Base-by-base conservation (phyloP, 805 yeast genomes). In the Sugiyamaella lignohabitans region DNA sequence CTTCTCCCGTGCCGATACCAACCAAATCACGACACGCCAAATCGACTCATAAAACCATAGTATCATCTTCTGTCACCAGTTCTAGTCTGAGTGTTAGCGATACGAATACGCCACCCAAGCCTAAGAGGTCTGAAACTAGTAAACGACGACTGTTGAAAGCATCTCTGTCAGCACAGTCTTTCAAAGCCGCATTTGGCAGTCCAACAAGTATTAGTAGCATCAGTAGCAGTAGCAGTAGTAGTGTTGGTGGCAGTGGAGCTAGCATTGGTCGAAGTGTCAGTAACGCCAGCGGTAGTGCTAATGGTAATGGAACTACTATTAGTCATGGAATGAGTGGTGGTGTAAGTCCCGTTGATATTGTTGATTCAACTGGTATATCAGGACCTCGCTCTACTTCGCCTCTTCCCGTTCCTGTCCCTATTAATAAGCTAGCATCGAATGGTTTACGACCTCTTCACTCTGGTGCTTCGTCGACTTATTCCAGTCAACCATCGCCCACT, bases 121-220 rank as follows among this genome's bases (percentile, higher is more conserved):
- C 5, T 5, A 10, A 35, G 17, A 35, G 21, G 17, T n/a, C 11
- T 35, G 38, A 19, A 11, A 16, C 27, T n/a, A 14, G 40, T 34
- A 42, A 42, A 19, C 38, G 45, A 34, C n/a, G 21, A 8, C 14
- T 40, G 17, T 32, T 48, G 19, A 38, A 43, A 18, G 36, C 41
- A 16, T 45, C 52, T 18, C n/a, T 48, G 19, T 45, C 49, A 5
- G 36, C 48, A 6, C 46, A 40, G 14, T 48, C 52, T 34, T 48
- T 48, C 36, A 43, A 43, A 20, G 38, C 49, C 17, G 38, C 20
- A 27, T 27, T 27, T 27, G 32, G 32, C 14, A 27, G 32, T 27
- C n/a, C n/a, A n/a, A n/a, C n/a, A n/a, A n/a, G n/a, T n/a, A n/a
- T n/a, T n/a, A n/a, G n/a, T n/a, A n/a, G n/a, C n/a, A 14, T 8